These are phyloP conservation scores for Ophiocordyceps unilateralis DNA, from an alignment of 2,329 filamentous ascomycete genomes.

Conservation along the genomic window DNA sequence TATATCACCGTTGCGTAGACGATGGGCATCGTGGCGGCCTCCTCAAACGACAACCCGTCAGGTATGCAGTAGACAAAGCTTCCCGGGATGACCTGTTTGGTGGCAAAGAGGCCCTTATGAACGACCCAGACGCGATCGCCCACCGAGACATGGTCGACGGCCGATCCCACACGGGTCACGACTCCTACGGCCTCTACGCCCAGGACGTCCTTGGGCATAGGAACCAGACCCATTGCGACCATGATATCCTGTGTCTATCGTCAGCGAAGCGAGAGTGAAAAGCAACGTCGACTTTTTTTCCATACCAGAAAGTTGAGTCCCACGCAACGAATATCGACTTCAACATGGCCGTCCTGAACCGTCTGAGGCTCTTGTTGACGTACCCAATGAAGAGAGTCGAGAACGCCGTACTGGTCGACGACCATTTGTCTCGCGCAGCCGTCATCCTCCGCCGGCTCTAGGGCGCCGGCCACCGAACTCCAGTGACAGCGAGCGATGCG, in stretches of 20 bases:
- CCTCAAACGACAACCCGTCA: slow-evolving; percentile 13
- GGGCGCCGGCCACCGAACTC: not conserved
- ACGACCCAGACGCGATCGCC: slow-evolving; percentile 18
- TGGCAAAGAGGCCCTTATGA: slow-evolving; percentile 8
- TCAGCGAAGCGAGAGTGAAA: not conserved
- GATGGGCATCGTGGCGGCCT: slow-evolving; percentile 16
- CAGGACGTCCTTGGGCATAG: slow-evolving; percentile 1
- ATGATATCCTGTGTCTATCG: slow-evolving; percentile 3
- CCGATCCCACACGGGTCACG: slow-evolving; percentile 5
- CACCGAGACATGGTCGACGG: slow-evolving; percentile 5
- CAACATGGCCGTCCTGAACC: not conserved
- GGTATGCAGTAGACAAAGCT: slow-evolving; percentile 14
- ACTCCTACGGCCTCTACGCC: slow-evolving; percentile 14
- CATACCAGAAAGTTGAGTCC: not conserved
- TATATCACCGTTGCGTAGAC: slow-evolving; percentile 15
- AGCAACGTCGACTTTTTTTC: not conserved
- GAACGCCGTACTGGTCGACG: not conserved
- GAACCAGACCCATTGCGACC: slow-evolving; percentile 2
- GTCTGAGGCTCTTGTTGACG: not conserved
- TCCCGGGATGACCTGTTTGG: slow-evolving; percentile 6
- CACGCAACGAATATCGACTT: not conserved
- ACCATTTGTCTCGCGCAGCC: not conserved
- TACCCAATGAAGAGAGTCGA: not conserved
- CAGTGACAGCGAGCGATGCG: not conserved
- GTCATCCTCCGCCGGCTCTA: not conserved